Conservation (phyloP, 805 yeast species). For the Teunomyces gatunensis region DNA sequence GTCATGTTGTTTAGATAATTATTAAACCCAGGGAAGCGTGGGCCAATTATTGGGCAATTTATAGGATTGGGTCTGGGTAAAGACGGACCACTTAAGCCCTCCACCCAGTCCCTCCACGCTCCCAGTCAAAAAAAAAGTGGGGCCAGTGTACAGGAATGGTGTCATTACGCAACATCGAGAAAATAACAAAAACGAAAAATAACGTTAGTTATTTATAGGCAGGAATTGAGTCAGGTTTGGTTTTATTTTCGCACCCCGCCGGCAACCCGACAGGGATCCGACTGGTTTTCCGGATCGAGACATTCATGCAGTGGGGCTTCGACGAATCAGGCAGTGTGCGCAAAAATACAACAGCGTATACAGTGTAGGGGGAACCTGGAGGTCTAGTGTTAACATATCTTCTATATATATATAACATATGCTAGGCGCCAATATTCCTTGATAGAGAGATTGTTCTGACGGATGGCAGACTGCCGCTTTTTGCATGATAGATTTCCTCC, state of each 20-base stretch:
- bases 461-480: background rate
- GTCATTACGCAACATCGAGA: background rate
- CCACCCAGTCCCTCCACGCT: background rate
- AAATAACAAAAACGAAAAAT: no score
- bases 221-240: background rate
- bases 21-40: background rate
- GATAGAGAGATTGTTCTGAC: background rate
- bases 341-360: background rate
- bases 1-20: conserved; percentile 15
- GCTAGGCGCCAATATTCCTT: no score
- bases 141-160: background rate
- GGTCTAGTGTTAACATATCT: no score
- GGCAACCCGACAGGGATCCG: background rate
- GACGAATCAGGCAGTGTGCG: background rate
- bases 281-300: background rate
- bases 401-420: no score
- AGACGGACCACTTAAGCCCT: background rate
- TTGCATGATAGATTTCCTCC: background rate
- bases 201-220: background rate
- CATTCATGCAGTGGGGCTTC: background rate
- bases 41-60: background rate
- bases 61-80: background rate
- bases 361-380: background rate
- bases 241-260: background rate
- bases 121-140: background rate